Evolutionary conservation across 2,329 filamentous ascomycete genomes (phyloP), one percentile per base, ranked within the genome.

Genomic region (Alternaria ethzedia): DNA sequence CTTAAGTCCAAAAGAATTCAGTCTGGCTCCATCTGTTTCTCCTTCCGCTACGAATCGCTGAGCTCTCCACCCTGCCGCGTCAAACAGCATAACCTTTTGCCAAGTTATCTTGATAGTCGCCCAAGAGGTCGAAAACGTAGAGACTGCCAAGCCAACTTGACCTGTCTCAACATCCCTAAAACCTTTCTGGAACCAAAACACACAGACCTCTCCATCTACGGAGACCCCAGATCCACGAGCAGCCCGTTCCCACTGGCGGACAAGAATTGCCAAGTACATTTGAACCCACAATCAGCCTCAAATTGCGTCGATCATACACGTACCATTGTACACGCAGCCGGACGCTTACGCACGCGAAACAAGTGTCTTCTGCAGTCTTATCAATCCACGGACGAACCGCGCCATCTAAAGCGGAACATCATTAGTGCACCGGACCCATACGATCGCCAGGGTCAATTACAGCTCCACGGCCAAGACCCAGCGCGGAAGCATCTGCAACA

Each of bases 11-110:
- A 57, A 61, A 59, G 59, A 36, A 45, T 32, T 63, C 67, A 50
- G 26, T 36, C 23, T 46, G 47, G 49, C 30, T 64, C 17, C 41
- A 41, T 57, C 62, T 68, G 49, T 54, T 63, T 63, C 64, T 50
- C 60, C 60, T 43, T 56, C 59, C 50, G 47, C 62, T 49, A 62
- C 61, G 64, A 70, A 61, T 67, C 70, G 69, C 64, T 45, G 43
- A 58, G 56, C 70, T 41, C 68, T 70, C 74, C 75, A 75, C 73
- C 74, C 67, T 69, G 71, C 70, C 67, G 73, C 73, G 66, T 69
- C 70, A 74, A 70, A 70, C 66, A 68, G 49, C 64, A 68, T 55
- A 60, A 47, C 44, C 44, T 45, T 57, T 51, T 60, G 70, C 68
- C 69, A 72, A 70, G 71, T 59, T 47, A 57, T 62, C 63, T 68